Conservation (phyloP, 2,329 filamentous ascomycete species). For the Diaporthe sp. region DNA sequence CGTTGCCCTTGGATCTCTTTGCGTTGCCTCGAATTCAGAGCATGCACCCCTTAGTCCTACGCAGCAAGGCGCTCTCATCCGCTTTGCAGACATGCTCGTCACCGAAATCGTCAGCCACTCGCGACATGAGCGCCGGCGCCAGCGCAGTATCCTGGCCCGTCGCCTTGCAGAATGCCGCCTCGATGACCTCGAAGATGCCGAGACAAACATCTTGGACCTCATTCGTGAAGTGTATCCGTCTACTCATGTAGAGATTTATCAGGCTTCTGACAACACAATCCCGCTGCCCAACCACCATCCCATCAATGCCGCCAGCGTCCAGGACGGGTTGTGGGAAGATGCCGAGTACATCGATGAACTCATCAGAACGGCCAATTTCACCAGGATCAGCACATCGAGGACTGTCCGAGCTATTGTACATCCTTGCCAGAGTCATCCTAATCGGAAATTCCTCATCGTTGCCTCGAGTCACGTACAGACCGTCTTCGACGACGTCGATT, state of each 20-base stretch:
- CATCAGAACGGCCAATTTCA: constrained; percentile 53
- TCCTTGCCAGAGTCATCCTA: constrained; percentile 51
- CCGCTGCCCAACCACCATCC: constrained; percentile 37
- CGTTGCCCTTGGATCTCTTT: constrained; percentile 57
- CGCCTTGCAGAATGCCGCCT: constrained; percentile 46
- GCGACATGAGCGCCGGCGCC: constrained; percentile 54
- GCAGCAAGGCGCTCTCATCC: constrained; percentile 47
- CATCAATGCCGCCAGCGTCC: constrained; percentile 48
- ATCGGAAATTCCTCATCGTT: constrained; percentile 53
- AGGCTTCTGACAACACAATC: constrained; percentile 13
- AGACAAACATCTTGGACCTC: constrained; percentile 36
- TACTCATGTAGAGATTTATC: neutral
- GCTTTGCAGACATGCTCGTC: constrained; percentile 52
- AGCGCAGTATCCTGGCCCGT: constrained; percentile 55
- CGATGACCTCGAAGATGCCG: constrained; percentile 6
- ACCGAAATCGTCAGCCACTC: constrained; percentile 55
- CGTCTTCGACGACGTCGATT: constrained; percentile 62
- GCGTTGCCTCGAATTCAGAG: constrained; percentile 55
- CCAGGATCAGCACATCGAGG: neutral
- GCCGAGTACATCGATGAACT: constrained; percentile 54
- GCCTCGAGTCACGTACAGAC: constrained; percentile 56
- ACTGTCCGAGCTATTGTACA: constrained; percentile 54
- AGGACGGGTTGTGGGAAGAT: constrained; percentile 61
- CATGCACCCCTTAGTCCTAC: constrained; percentile 50
- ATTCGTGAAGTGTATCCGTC: constrained; percentile 14